Percentiles rank a stretch among this genome's conserved stretches.
phyloP scores from a whole-genome alignment of 257 asterid genomes.

The Linaria vulgaris region DNA sequence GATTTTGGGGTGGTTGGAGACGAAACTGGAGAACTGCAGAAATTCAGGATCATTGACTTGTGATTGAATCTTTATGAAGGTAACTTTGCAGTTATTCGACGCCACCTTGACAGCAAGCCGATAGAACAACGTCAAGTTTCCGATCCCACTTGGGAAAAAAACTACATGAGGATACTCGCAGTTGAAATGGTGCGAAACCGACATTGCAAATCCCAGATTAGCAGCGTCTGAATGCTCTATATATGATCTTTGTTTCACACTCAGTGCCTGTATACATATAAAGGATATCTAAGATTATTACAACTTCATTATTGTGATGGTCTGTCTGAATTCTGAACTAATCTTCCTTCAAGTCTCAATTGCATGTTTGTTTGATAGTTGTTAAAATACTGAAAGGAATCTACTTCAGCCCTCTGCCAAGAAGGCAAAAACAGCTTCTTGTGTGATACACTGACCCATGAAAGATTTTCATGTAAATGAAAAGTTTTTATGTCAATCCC shows the following conservation, averaged over 20 bases:
- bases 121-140: constrained; percentile 28
- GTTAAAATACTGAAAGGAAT: too few relatives aligned
- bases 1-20: constrained; percentile 29
- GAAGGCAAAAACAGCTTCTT: constrained; percentile 7
- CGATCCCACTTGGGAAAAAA: constrained; percentile 39
- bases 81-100: constrained; percentile 25
- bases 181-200: constrained; percentile 14
- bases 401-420: constrained; percentile 8
- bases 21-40: constrained; percentile 18
- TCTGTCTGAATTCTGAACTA: too few relatives aligned
- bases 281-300: background rate
- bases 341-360: too few relatives aligned
- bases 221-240: background rate
- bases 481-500: constrained; percentile 14
- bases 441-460: constrained; percentile 16
- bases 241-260: background rate
- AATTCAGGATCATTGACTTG: constrained; percentile 13
- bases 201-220: constrained; percentile 3
- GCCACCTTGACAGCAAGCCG: constrained; percentile 37
- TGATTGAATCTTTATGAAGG: constrained; percentile 31
- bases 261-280: background rate
- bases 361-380: too few relatives aligned
- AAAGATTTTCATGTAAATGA: background rate
- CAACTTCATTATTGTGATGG: too few relatives aligned
- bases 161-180: constrained; percentile 30